Percentiles rank a stretch among this genome's conserved stretches.
phyloP scores from a whole-genome alignment of 2,329 filamentous ascomycete genomes.

The Keithomyces neogunnii region DNA sequence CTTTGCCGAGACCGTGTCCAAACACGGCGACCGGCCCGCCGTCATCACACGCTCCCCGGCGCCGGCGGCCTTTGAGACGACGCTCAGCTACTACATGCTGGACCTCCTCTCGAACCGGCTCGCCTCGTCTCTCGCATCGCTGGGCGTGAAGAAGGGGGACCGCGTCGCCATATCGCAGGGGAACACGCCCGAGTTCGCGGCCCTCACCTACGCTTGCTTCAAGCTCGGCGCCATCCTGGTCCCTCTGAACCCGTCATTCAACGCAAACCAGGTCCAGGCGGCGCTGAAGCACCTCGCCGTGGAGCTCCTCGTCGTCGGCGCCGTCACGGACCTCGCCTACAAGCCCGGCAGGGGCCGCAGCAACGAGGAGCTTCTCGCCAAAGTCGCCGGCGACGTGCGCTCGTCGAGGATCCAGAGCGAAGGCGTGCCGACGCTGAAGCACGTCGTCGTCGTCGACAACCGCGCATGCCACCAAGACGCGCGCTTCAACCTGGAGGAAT shows the following conservation, averaged over 20 bases:
- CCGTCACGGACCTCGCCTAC: slow-evolving; percentile 76
- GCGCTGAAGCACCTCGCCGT: slow-evolving; percentile 70
- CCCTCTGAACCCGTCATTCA: slow-evolving; percentile 90
- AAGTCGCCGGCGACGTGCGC: slow-evolving; percentile 34
- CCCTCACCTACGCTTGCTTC: slow-evolving; percentile 80
- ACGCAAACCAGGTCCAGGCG: slow-evolving; percentile 64
- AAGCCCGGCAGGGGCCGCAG: slow-evolving; percentile 45
- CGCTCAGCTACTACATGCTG: slow-evolving; percentile 65
- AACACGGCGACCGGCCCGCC: slow-evolving; percentile 55
- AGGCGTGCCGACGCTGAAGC: slow-evolving; percentile 59
- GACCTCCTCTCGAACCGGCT: slow-evolving; percentile 70
- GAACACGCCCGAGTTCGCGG: slow-evolving; percentile 76
- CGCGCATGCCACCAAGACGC: slow-evolving; percentile 38
- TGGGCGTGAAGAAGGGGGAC: slow-evolving; percentile 74
- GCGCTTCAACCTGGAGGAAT: slow-evolving; percentile 33
- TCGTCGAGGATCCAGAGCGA: slow-evolving; percentile 24
- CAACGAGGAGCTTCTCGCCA: slow-evolving; percentile 39
- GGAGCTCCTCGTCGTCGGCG: slow-evolving; percentile 71
- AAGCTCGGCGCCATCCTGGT: slow-evolving; percentile 92
- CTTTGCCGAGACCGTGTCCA: slow-evolving; percentile 56
- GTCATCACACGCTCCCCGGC: slow-evolving; percentile 44
- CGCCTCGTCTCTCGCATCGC: slow-evolving; percentile 58
- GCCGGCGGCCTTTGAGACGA: slow-evolving; percentile 38
- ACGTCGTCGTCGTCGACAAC: slow-evolving; percentile 75
- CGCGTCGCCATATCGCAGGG: slow-evolving; percentile 80